Conservation (phyloP, 257 asterid genomes). For the Nicotiana paniculata region DNA sequence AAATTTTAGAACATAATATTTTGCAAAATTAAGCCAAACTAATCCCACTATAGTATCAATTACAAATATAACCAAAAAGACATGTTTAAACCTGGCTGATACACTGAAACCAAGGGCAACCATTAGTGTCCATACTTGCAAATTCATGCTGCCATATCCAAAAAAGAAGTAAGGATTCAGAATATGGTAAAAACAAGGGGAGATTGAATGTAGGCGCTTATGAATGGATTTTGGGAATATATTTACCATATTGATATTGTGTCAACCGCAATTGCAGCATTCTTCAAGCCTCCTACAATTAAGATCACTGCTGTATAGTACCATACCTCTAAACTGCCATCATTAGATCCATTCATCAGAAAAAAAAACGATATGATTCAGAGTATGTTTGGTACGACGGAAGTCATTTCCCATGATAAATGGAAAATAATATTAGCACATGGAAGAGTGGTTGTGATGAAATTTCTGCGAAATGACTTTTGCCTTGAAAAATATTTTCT, state of each 20-base stretch:
- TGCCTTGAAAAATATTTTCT: background rate
- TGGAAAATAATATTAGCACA: background rate
- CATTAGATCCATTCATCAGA: background rate
- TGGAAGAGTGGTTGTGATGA: too few relatives aligned
- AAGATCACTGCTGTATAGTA: conserved; percentile 34
- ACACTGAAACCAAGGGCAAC: conserved; percentile 30
- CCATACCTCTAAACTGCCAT: conserved; percentile 40
- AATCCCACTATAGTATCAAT: background rate
- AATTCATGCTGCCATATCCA: conserved; percentile 18
- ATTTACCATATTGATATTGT: conserved; percentile 39
- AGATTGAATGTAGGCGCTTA: background rate
- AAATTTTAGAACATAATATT: background rate
- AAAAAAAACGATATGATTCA: background rate
- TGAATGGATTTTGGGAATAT: background rate
- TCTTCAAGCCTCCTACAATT: conserved; percentile 37
- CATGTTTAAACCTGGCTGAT: conserved; percentile 24
- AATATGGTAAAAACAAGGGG: background rate
- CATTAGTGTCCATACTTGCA: conserved; percentile 38
- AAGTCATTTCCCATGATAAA: background rate
- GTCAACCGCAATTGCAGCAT: conserved; percentile 39
- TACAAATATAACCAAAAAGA: background rate
- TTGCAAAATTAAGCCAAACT: background rate
- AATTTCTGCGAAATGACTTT: too few relatives aligned
- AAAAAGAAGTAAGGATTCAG: background rate
- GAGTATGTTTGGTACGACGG: background rate